Base-by-base conservation (phyloP, 1,284 basidiomycete species). In the Afroboletus lepidellus region DNA sequence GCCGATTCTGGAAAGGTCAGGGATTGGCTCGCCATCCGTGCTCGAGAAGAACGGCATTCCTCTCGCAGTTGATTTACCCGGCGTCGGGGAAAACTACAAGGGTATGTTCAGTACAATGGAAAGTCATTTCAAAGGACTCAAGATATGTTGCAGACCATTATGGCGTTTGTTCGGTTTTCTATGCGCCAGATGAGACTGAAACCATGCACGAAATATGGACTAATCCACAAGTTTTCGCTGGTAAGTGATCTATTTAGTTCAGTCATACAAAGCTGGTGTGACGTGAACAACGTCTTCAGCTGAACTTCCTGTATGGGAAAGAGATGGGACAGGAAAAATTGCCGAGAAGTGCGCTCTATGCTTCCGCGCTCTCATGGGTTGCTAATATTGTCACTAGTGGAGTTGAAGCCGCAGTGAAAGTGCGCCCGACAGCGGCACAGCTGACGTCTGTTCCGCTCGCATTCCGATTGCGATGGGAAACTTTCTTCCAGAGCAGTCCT, bases 21-120 rank as follows among this genome's bases (percentile, higher is more conserved):
- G 77, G 5, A 74, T 81, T 30, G 79, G 78, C 11, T 62, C 67
- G 3, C 55, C 63, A n/a, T 62, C 65, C 0, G 56, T 81, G 15
- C 64, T 84, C 11, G 57, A 72, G 41, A 66, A 72, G 46, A 60
- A 70, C 27, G 73, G 71, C 8, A 67, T 85, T 21, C 41, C 61
- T 16, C 62, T 69, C 27, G 25, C 75, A 1, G 57, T 80, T 6
- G 74, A 82, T 39, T 67, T 84, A 9, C 77, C 77, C 5, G 81
- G 79, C 2, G 82, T 85, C 0, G 83, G 83, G 4, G 76, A 80
- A 55, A 70, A 75, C 33, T 79, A 77, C 57, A 41, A 18, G 5
- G 54, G 54, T 51, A 20, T 37, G 50, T 34, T 11, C 4, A 13
- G 16, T 16, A 8, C 16, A 13, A 5, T 3, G 7, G 13, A 16